Evolutionary conservation across 164 flowering plant genomes (phyloP).

Genomic region (Paratinospora sagittata): DNA sequence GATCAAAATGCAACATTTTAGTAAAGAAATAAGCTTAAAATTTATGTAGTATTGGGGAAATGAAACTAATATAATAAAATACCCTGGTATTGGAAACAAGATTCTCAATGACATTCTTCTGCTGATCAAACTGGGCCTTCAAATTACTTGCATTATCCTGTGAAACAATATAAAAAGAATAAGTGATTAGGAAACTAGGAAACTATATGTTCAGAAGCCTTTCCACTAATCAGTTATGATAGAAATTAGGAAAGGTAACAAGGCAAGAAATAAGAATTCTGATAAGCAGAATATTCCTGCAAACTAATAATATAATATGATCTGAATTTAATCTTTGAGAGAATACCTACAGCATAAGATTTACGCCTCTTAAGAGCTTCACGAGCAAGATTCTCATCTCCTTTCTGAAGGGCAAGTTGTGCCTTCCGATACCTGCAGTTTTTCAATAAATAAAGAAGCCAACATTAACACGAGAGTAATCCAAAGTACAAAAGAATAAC

Average conservation of each 20-base stretch:
- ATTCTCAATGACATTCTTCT: constrained; percentile 64
- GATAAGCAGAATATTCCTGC: no score
- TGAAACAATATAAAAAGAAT: background rate
- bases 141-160: constrained; percentile 79
- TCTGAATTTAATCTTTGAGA: background rate
- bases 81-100: constrained; percentile 87
- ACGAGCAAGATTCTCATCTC: constrained; percentile 91
- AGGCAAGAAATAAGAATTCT: no score
- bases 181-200: background rate
- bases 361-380: constrained; percentile 88
- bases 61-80: constrained; percentile 10
- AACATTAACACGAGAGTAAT: background rate
- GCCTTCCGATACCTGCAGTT: constrained; percentile 65
- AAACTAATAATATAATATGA: background rate
- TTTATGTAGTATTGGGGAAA: background rate
- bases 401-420: constrained; percentile 79
- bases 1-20: background rate
- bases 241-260: no score
- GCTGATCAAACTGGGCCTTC: constrained; percentile 83
- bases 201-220: no score
- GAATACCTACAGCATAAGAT: constrained; percentile 67
- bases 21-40: background rate
- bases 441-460: background rate
- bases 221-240: no score
- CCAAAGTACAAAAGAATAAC: background rate